Conservation (phyloP, 495 filamentous ascomycete species). For the Entonaema liquescens region DNA sequence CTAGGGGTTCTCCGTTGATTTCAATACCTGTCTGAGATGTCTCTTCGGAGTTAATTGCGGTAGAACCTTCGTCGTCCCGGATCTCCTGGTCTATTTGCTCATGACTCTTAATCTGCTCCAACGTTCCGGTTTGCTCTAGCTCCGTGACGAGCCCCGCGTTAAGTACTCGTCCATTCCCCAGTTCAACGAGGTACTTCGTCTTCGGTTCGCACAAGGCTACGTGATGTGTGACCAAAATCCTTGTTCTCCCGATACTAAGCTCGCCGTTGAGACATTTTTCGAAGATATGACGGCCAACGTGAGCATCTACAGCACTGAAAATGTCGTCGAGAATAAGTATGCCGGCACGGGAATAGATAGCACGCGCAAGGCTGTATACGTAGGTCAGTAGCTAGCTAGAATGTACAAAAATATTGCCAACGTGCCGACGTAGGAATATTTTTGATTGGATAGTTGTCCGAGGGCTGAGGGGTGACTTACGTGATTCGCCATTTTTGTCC, state of each 20-base stretch:
- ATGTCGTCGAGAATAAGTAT: constrained; percentile 86
- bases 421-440: background rate
- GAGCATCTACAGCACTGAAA: constrained; percentile 77
- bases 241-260: constrained; percentile 72
- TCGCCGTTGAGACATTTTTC: constrained; percentile 77
- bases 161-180: constrained; percentile 72
- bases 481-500: constrained; percentile 85
- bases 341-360: constrained; percentile 81
- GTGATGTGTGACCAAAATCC: constrained; percentile 85
- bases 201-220: constrained; percentile 73
- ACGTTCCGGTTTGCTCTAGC: constrained; percentile 60
- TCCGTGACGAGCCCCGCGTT: constrained; percentile 68
- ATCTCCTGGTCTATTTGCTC: constrained; percentile 57
- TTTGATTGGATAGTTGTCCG: background rate
- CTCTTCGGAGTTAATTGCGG: constrained; percentile 58
- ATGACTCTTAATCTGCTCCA: constrained; percentile 67
- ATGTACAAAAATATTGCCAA: background rate
- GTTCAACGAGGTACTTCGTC: constrained; percentile 73
- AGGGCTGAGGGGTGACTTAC: constrained; percentile 29
- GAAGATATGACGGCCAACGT: constrained; percentile 80
- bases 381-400: background rate
- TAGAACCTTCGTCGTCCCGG: constrained; percentile 55
- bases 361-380: constrained; percentile 66
- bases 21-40: constrained; percentile 41
- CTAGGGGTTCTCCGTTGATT: constrained; percentile 48